Conservation (phyloP, 108 stramenopile species). For the Pseudonitzschia multistriata region DNA sequence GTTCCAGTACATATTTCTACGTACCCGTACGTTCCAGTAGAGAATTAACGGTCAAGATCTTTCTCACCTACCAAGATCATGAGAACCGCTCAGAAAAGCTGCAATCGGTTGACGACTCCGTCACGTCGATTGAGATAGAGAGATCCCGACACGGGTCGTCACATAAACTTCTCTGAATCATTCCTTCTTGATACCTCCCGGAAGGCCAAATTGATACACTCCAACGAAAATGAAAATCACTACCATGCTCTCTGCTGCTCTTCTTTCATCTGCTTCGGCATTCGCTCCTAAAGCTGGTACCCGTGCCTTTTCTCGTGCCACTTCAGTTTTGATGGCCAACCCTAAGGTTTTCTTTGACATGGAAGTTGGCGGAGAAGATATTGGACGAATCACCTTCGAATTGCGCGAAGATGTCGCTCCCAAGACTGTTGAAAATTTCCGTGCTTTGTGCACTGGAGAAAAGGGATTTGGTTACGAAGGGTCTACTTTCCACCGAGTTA, state of each 20-base stretch:
- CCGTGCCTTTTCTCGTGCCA: constrained; percentile 68
- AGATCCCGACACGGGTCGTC: no score
- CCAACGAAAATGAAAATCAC: constrained; percentile 35
- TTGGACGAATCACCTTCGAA: constrained; percentile 91
- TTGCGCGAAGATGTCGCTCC: constrained; percentile 94
- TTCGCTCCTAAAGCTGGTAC: constrained; percentile 51
- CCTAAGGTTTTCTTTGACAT: constrained; percentile 93
- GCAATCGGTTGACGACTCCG: no score
- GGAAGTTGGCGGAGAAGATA: constrained; percentile 87
- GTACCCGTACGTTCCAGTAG: no score
- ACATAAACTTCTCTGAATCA: no score
- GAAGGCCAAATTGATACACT: not conserved
- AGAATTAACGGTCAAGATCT: not conserved
- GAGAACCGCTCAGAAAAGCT: no score
- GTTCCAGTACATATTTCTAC: no score
- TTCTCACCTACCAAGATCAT: no score
- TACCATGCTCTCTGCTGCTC: constrained; percentile 36
- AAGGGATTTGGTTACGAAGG: constrained; percentile 93
- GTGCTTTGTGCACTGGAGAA: constrained; percentile 96
- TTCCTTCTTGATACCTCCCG: no score
- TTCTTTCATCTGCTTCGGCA: constrained; percentile 48
- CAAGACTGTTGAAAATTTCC: constrained; percentile 92
- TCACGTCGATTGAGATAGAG: no score
- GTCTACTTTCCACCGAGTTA: constrained; percentile 37
- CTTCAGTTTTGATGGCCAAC: constrained; percentile 57